These are phyloP conservation scores for Blakeslea trispora DNA, from an alignment of 371 early-diverging fungal genomes.

Conservation along the genomic window DNA sequence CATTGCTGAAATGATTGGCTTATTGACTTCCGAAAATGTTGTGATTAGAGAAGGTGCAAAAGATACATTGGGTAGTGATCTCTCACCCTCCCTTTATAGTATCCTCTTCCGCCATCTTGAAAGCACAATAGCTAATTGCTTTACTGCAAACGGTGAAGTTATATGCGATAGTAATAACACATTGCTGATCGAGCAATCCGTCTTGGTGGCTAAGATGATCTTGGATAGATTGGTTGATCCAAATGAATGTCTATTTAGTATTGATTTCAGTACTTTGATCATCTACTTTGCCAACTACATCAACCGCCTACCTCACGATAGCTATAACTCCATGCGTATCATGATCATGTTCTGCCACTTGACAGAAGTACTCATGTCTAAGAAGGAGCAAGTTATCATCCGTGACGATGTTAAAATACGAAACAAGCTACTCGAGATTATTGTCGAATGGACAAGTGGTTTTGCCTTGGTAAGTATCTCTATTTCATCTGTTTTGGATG, in stretches of 20 bases:
- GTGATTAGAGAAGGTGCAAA: conserved; percentile 87
- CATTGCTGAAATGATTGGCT: conserved; percentile 76
- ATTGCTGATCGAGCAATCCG: conserved; percentile 83
- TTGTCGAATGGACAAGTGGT: conserved; percentile 86
- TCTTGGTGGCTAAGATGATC: conserved; percentile 78
- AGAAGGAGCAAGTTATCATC: conserved; percentile 75
- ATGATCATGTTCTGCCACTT: conserved; percentile 85
- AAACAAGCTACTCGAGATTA: conserved; percentile 74
- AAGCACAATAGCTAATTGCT: conserved; percentile 64
- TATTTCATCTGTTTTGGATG: not conserved
- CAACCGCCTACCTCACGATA: conserved; percentile 63
- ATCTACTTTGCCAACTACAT: conserved; percentile 75
- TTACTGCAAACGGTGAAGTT: conserved; percentile 69
- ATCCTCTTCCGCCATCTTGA: conserved; percentile 78
- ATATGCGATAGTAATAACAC: conserved; percentile 71
- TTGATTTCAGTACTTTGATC: conserved; percentile 80
- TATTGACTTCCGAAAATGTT: conserved; percentile 79
- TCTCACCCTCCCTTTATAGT: conserved; percentile 74
- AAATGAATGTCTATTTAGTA: conserved; percentile 62
- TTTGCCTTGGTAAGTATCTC: conserved; percentile 47
- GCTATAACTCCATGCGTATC: conserved; percentile 63
- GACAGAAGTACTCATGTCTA: conserved; percentile 74
- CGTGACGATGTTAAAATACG: conserved; percentile 82
- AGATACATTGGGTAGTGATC: conserved; percentile 81
- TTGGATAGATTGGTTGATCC: conserved; percentile 75